Conservation (phyloP, 23 red algal species). For the Agarophyton chilense region DNA sequence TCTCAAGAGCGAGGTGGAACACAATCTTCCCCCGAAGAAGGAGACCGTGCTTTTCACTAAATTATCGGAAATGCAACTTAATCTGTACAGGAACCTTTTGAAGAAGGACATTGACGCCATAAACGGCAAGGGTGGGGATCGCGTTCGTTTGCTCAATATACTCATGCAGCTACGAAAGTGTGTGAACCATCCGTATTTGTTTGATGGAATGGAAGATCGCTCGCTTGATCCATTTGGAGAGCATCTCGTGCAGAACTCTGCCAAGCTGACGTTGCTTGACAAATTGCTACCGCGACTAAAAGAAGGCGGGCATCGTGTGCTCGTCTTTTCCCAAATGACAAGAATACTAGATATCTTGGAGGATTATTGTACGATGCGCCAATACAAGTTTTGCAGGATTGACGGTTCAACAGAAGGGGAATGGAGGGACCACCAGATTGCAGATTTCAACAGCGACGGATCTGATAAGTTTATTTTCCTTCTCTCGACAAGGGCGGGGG, state of each 20-base stretch:
- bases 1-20: conserved; percentile 94
- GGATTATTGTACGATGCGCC: conserved; percentile 95
- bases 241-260: conserved; percentile 86
- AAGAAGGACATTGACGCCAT: conserved; percentile 99
- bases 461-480: conserved; percentile 98
- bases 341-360: conserved; percentile 98
- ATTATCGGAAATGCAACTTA: conserved; percentile 85
- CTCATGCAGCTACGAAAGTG: conserved; percentile 99
- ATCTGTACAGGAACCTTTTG: conserved; percentile 92
- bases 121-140: conserved; percentile 96
- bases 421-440: conserved; percentile 89
- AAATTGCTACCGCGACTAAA: conserved; percentile 90
- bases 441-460: conserved; percentile 90
- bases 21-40: conserved; percentile 93
- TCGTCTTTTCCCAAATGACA: conserved; percentile 99
- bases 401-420: conserved; percentile 97
- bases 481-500: conserved; percentile 94
- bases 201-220: conserved; percentile 96
- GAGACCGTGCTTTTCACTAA: conserved; percentile 94
- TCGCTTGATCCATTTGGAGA: conserved; percentile 98
- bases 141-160: conserved; percentile 95
- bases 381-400: conserved; percentile 94
- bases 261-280: conserved; percentile 91
- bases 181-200: conserved; percentile 97
- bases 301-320: conserved; percentile 82